Evolutionary conservation across 305 asterid species (phyloP).

Genomic region (Vinca major): DNA sequence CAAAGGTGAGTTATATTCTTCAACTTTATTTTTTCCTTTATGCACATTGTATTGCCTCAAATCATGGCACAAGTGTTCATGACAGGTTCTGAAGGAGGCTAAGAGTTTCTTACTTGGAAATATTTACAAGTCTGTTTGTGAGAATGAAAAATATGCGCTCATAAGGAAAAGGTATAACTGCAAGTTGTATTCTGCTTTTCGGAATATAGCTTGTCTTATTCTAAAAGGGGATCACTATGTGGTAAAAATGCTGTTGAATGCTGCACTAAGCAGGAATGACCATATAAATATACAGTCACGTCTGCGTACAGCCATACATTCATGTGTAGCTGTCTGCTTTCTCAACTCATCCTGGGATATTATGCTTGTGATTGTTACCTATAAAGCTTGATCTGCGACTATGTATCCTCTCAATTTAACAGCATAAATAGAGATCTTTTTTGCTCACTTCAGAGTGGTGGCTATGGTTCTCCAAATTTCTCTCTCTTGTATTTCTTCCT

Average conservation of each 20-base stretch:
- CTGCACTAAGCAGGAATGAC: not conserved
- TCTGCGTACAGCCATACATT: not conserved
- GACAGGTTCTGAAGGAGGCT: conserved; percentile 92
- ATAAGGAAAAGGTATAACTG: conserved; percentile 62
- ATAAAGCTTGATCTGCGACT: not conserved
- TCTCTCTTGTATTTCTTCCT: not conserved
- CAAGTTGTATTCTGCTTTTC: not conserved
- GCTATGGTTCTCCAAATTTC: not conserved
- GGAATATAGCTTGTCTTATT: conserved; percentile 2
- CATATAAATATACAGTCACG: not conserved
- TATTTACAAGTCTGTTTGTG: conserved; percentile 73
- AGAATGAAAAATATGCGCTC: conserved; percentile 66
- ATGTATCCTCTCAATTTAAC: not conserved
- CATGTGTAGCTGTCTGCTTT: not conserved
- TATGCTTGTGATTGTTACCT: not conserved
- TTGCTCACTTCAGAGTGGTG: not conserved
- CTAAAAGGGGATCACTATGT: not conserved
- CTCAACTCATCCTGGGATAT: not conserved
- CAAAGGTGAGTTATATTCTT: conserved; percentile 46
- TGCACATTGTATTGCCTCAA: conserved; percentile 9
- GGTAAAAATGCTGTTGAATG: not conserved
- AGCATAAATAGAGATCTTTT: not conserved
- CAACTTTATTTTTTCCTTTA: not conserved
- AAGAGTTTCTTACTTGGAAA: conserved; percentile 71
- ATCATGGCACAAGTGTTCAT: conserved; percentile 11